A percentile compares a stretch with the other conserved stretches of the same genome.
These are phyloP conservation scores for Pleurotus tuoliensis DNA, from an alignment of 768 basidiomycete species.

Conservation along the genomic window DNA sequence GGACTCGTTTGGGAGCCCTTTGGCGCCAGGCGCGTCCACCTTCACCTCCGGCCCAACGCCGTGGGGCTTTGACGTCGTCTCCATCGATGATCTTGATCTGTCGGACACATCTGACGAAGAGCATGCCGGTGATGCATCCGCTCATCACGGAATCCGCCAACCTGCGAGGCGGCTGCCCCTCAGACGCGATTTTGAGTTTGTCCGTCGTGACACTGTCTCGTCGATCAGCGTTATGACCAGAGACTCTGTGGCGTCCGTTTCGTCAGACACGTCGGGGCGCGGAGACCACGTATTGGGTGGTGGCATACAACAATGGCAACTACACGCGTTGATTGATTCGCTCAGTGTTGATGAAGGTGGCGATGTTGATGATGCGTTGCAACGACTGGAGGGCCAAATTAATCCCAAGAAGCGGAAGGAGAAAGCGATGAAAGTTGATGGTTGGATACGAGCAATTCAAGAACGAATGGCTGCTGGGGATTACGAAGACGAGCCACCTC, in stretches of 20 bases:
- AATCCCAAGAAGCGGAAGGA: conserved; percentile 67
- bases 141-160: conserved; percentile 52
- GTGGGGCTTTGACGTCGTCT: conserved; percentile 69
- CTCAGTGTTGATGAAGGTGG: conserved; percentile 71
- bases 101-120: conserved; percentile 70
- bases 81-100: conserved; percentile 77
- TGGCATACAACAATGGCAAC: conserved; percentile 75
- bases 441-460: conserved; percentile 74
- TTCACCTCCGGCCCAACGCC: conserved; percentile 31
- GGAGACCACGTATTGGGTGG: conserved; percentile 38
- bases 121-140: conserved; percentile 31
- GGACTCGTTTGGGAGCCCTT: conserved; percentile 45
- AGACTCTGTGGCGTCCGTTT: conserved; percentile 53
- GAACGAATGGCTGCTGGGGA: conserved; percentile 62
- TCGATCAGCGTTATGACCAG: conserved; percentile 74
- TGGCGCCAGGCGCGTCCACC: conserved; percentile 35
- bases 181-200: conserved; percentile 79
- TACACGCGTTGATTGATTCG: conserved; percentile 73
- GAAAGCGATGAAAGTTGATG: conserved; percentile 74
- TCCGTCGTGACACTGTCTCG: conserved; percentile 66
- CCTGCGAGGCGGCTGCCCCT: conserved; percentile 59
- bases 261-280: conserved; percentile 37
- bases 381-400: conserved; percentile 81
- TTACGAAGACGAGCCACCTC: conserved; percentile 58
- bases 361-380: conserved; percentile 79